Evolutionary conservation across 2,329 filamentous ascomycete genomes (phyloP).

Genomic region (Fusarium decemcellulare): DNA sequence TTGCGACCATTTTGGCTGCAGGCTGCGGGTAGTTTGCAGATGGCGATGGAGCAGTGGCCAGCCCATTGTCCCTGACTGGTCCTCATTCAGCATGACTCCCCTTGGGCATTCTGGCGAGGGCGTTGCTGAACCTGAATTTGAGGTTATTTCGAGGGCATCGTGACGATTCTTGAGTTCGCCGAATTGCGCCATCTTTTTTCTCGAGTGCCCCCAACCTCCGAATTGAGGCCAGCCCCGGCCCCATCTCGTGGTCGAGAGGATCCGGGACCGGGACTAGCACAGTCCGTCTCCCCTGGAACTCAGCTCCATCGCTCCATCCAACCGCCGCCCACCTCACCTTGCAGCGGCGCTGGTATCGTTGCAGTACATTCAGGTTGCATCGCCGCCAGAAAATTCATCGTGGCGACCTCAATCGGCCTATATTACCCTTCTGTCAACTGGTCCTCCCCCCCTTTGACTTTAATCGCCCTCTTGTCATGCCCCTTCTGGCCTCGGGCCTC

Average conservation of each 20-base stretch:
- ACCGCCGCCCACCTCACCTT: conserved; percentile 44
- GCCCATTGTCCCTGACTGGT: conserved; percentile 30
- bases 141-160: conserved; percentile 23
- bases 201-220: conserved; percentile 33
- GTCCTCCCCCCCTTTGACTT: conserved; percentile 13
- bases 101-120: background rate
- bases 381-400: conserved; percentile 28
- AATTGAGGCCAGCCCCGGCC: conserved; percentile 36
- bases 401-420: conserved; percentile 30
- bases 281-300: conserved; percentile 24
- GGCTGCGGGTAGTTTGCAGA: conserved; percentile 45
- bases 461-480: conserved; percentile 30
- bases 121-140: background rate
- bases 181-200: conserved; percentile 40
- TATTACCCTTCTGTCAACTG: conserved; percentile 17
- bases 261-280: conserved; percentile 29
- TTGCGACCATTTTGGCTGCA: conserved; percentile 41
- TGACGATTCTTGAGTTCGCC: conserved; percentile 30
- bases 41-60: conserved; percentile 28
- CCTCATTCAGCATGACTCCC: conserved; percentile 9
- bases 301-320: conserved; percentile 18
- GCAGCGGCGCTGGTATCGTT: conserved; percentile 43
- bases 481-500: conserved; percentile 28
- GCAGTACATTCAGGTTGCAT: conserved; percentile 40
- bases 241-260: conserved; percentile 25